Evolutionary conservation across 352 stramenopile genomes (phyloP).

Genomic region (Sclerospora graminicola): DNA sequence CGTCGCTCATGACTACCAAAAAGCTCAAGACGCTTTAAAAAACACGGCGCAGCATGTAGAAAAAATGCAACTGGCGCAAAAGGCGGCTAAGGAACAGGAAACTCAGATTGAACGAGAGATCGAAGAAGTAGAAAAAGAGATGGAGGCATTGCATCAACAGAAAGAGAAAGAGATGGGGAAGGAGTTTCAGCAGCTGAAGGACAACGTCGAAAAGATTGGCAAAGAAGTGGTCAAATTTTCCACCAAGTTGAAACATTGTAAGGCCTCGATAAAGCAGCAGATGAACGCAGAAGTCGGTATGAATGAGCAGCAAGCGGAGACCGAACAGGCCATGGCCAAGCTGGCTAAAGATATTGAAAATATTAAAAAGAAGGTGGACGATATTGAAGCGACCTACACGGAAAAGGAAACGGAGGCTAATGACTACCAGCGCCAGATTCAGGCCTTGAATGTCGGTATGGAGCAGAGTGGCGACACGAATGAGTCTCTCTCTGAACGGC

Average conservation of each 20-base stretch:
- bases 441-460: conserved; percentile 81
- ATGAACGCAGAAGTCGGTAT: conserved; percentile 47
- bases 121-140: conserved; percentile 76
- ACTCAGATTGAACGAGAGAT: conserved; percentile 53
- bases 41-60: conserved; percentile 84
- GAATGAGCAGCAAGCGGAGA: conserved; percentile 64
- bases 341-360: conserved; percentile 81
- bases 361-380: conserved; percentile 48
- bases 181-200: conserved; percentile 74
- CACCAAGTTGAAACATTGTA: conserved; percentile 69
- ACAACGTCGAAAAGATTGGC: conserved; percentile 65
- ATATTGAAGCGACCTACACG: conserved; percentile 32
- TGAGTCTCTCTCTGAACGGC: conserved; percentile 63
- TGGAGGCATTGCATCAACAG: conserved; percentile 64
- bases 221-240: conserved; percentile 80
- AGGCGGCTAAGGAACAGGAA: conserved; percentile 50
- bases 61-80: conserved; percentile 81
- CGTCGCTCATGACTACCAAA: conserved; percentile 92
- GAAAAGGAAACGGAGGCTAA: conserved; percentile 56
- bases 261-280: conserved; percentile 62
- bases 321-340: conserved; percentile 61
- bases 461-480: conserved; percentile 63
- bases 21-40: conserved; percentile 79
- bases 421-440: conserved; percentile 75
- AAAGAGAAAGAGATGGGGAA: conserved; percentile 79